Base-by-base conservation (phyloP, 2,329 filamentous ascomycete genomes). In the Colletotrichum sublineola region DNA sequence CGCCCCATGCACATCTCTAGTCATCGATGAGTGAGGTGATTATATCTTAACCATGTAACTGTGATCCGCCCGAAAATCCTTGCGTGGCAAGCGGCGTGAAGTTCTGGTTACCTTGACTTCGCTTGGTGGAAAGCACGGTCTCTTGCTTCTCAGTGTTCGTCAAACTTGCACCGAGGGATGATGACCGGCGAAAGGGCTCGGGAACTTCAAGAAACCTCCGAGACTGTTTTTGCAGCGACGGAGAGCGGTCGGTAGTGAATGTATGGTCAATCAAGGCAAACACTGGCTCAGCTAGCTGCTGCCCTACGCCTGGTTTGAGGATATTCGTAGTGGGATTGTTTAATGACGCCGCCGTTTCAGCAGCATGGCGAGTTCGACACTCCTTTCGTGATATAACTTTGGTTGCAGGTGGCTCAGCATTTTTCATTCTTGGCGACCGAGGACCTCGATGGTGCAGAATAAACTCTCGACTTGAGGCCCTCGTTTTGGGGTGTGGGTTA, bases 381-480 rank as follows among this genome's bases (percentile, higher is more conserved):
- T 87, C 85, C 66, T 87, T 87, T 48, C 83, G 81, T 6, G 85
- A 84, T 62, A 81, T 84, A 29, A 85, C 71, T 66, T 86, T 82
- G 11, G 77, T 74, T 7, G 81, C 78, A 2, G 82, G 81, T 0
- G 78, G 9, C 71, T 3, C 36, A 36, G 12, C 12, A 2, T 29
- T 12, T 9, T 75, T 76, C 20, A 80, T 74, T 12, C 79, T 75
- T 80, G 80, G 5, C 79, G 70, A 4, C 82, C 79, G 3, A 84
- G 76, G 0, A 84, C 81, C 40, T 82, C 77, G 18, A 5, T 14
- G 85, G 14, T 44, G 31, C 9, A n/a, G 31, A 9, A 29, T 24
- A 12, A 46, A 8, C 29, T 20, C 62, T 9, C 29, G 5, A 14
- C 12, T 44, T 15, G 40, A 18, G 6, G 11, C 20, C 18, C 20